Conservation (phyloP, 768 basidiomycete species). For the Suillus discolor region DNA sequence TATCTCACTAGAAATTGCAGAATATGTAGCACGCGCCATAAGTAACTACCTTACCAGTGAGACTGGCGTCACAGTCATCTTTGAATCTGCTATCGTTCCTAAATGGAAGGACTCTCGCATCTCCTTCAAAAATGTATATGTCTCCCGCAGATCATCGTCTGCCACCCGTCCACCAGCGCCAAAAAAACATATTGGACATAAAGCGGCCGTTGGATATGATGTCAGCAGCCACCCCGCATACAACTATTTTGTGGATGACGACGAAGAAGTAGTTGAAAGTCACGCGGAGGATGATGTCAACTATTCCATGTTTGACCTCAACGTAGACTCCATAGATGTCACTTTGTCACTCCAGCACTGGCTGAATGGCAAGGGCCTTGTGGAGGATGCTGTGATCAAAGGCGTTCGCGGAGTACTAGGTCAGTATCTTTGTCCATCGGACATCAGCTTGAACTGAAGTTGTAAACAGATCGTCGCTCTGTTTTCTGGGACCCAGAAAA, state of each 20-base stretch:
- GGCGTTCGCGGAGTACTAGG: constrained; percentile 95
- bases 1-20: constrained; percentile 38
- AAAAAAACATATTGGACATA: constrained; percentile 41
- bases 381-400: constrained; percentile 88
- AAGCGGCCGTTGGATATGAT: constrained; percentile 71
- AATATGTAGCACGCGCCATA: constrained; percentile 82
- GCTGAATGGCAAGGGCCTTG: constrained; percentile 93
- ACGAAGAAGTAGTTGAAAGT: constrained; percentile 38
- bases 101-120: constrained; percentile 96
- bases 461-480: constrained; percentile 73
- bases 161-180: constrained; percentile 19
- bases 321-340: constrained; percentile 93
- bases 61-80: constrained; percentile 92
- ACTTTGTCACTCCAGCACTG: constrained; percentile 88
- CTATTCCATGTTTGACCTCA: constrained; percentile 91
- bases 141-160: constrained; percentile 72
- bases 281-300: constrained; percentile 60
- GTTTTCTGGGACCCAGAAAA: constrained; percentile 86
- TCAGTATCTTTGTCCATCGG: constrained; percentile 34
- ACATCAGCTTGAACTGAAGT: not conserved
- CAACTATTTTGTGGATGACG: constrained; percentile 64
- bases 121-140: constrained; percentile 95
- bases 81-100: constrained; percentile 97
- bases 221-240: constrained; percentile 76
- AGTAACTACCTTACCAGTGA: constrained; percentile 93